phyloP scores from a whole-genome alignment of 2,329 filamentous ascomycete genomes.

The Pleurostoma richardsiae region DNA sequence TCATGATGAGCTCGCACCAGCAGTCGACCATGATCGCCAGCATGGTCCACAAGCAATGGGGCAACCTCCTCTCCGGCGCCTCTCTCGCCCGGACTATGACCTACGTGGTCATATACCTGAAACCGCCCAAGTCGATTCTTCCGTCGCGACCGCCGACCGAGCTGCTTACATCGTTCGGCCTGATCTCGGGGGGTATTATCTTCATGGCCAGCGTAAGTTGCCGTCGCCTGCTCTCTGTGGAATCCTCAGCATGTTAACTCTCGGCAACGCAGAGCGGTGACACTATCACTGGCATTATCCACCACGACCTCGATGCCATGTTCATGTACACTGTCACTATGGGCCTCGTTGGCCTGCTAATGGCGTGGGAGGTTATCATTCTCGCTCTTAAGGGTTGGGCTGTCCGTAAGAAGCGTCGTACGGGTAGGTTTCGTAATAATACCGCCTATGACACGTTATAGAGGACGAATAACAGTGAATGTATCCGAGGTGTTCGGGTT shows the following conservation, averaged over 20 bases:
- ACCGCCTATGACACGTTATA: too few species aligned
- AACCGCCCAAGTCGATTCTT: conserved; percentile 72
- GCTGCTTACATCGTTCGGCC: conserved; percentile 78
- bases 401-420: conserved; percentile 36
- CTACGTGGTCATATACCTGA: conserved; percentile 74
- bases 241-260: too few species aligned
- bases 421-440: too few species aligned
- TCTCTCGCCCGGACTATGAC: conserved; percentile 73
- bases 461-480: too few species aligned
- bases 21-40: conserved; percentile 77
- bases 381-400: conserved; percentile 90
- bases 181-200: conserved; percentile 81
- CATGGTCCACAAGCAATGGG: conserved; percentile 95
- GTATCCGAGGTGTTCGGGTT: too few species aligned
- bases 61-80: conserved; percentile 74
- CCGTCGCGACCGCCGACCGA: conserved; percentile 87
- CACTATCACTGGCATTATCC: conserved; percentile 70
- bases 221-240: too few species aligned
- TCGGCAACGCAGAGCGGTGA: conserved; percentile 57
- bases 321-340: conserved; percentile 87
- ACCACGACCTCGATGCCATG: conserved; percentile 79
- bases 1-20: conserved; percentile 94
- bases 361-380: conserved; percentile 76
- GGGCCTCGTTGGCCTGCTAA: conserved; percentile 75
- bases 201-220: conserved; percentile 83